A percentile compares a stretch with the other conserved stretches of the same genome.
Evolutionary conservation across 2,329 filamentous ascomycete species (phyloP).

Genomic region (Sphaceloma murrayae): DNA sequence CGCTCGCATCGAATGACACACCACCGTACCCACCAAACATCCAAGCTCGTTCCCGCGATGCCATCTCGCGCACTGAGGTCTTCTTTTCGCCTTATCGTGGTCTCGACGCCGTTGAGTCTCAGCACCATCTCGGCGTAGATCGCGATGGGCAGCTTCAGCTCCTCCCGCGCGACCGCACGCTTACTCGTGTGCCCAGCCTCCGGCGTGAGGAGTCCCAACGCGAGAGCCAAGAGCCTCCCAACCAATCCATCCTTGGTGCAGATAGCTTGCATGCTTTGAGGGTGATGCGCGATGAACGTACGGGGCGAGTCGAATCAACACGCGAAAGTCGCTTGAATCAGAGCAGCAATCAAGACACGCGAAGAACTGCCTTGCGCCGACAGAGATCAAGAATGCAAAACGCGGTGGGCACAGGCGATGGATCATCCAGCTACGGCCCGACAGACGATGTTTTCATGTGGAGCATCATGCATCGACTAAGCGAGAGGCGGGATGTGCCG

Average conservation of each 20-base stretch:
- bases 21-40: conserved; percentile 1
- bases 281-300: conserved; percentile 3
- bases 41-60: conserved; percentile 5
- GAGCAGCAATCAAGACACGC: conserved; percentile 16
- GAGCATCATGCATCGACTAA: conserved; percentile 59
- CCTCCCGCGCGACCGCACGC: conserved; percentile 11
- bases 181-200: conserved; percentile 2
- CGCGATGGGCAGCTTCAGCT: conserved; percentile 10
- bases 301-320: no score
- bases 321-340: no score
- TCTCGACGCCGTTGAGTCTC: background rate
- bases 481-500: conserved; percentile 63
- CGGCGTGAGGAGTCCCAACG: conserved; percentile 5
- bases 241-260: background rate
- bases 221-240: background rate
- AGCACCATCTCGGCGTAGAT: conserved; percentile 11
- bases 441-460: conserved; percentile 49
- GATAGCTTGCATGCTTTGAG: background rate
- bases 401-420: conserved; percentile 15
- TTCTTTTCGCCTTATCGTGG: background rate
- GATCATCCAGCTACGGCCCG: conserved; percentile 17
- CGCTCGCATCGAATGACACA: background rate
- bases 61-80: conserved; percentile 2
- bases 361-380: conserved; percentile 17
- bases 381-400: conserved; percentile 22